Percentiles rank a stretch among this genome's conserved stretches.
phyloP scores from a whole-genome alignment of 2,329 filamentous ascomycete genomes.

The Pseudogymnoascus sp. region DNA sequence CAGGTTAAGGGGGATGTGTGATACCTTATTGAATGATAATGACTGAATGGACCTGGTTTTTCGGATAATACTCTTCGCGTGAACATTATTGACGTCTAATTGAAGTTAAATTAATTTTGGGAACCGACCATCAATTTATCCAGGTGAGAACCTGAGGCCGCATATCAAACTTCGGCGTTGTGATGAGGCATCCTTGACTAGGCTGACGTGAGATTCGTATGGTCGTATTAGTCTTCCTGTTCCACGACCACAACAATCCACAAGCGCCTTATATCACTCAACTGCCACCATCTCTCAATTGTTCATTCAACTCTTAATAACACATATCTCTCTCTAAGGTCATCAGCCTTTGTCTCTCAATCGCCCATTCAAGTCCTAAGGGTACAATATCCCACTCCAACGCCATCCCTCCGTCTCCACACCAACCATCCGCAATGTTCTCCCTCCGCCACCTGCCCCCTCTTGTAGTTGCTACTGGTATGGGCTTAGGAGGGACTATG shows the following conservation, averaged over 20 bases:
- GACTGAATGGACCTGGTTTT: background rate
- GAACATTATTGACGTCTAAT: background rate
- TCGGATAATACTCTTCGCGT: background rate
- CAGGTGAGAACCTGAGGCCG: background rate
- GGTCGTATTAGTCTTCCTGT: background rate
- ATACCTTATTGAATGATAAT: constrained; percentile 3
- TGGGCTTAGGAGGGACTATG: background rate
- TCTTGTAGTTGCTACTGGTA: background rate
- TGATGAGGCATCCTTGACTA: background rate
- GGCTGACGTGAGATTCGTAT: background rate
- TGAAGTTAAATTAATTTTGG: background rate
- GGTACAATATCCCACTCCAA: background rate
- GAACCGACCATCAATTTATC: background rate
- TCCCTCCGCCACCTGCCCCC: background rate
- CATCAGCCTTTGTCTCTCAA: too few species aligned
- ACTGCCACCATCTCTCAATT: background rate
- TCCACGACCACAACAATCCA: background rate
- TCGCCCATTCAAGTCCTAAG: background rate
- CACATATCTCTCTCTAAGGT: too few species aligned
- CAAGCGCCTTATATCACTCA: background rate
- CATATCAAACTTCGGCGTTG: background rate
- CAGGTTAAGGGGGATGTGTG: background rate
- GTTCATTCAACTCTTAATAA: too few species aligned
- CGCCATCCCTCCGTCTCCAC: background rate
- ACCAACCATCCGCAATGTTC: background rate